phyloP scores from a whole-genome alignment of 768 basidiomycete genomes.

The Dioszegia hungarica region DNA sequence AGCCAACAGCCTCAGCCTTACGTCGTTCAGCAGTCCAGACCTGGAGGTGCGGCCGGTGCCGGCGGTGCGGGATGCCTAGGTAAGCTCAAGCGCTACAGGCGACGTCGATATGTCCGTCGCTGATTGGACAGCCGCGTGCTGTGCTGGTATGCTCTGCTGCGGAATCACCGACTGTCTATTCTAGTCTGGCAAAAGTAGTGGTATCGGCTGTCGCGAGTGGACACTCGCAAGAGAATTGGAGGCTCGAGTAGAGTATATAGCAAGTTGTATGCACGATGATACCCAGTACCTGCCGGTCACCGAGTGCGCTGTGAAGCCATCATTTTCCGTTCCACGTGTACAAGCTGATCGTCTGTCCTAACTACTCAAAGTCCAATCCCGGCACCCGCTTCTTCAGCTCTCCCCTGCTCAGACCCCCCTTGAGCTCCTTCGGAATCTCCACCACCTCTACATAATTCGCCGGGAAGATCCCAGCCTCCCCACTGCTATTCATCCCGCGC shows the following conservation, averaged over 20 bases:
- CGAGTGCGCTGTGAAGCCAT: too few species aligned
- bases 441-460: constrained; percentile 40
- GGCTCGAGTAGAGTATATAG: not conserved
- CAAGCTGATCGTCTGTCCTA: not conserved
- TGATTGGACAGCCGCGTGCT: constrained; percentile 11
- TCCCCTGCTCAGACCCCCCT: constrained; percentile 25
- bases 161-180: constrained; percentile 18
- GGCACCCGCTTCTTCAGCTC: constrained; percentile 29
- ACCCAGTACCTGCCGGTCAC: too few species aligned
- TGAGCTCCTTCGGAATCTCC: constrained; percentile 28
- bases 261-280: not conserved
- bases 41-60: constrained; percentile 3
- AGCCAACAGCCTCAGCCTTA: constrained; percentile 13
- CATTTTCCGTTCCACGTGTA: not conserved
- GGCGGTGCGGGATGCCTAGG: constrained; percentile 16
- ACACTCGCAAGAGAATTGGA: not conserved
- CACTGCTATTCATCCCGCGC: constrained; percentile 12
- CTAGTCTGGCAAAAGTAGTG: not conserved
- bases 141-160: constrained; percentile 22
- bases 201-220: not conserved
- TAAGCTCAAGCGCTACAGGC: too few species aligned
- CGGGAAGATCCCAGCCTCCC: constrained; percentile 37
- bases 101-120: not conserved
- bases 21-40: constrained; percentile 8
- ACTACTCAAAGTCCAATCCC: constrained; percentile 26